phyloP scores from a whole-genome alignment of 2,329 filamentous ascomycete genomes.

The Hortaea sp. region DNA sequence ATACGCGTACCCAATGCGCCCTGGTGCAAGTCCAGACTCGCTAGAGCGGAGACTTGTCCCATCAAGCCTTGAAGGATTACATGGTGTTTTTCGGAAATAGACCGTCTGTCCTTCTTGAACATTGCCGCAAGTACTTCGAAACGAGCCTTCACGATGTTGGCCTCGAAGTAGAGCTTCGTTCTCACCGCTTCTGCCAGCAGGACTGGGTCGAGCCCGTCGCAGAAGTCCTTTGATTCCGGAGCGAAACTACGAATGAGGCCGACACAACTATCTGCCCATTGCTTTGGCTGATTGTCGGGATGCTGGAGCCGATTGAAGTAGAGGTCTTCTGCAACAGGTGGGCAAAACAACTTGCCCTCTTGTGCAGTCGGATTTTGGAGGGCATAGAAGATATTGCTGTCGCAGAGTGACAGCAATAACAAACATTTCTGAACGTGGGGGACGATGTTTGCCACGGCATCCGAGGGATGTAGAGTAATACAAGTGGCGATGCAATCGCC shows the following conservation, averaged over 20 bases:
- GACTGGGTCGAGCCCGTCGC: no score
- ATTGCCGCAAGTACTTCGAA: neutral
- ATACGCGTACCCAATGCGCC: neutral
- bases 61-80: neutral
- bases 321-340: no score
- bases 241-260: no score
- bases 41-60: neutral
- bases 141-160: neutral
- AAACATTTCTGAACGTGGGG: neutral
- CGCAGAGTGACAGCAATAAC: neutral
- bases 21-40: neutral
- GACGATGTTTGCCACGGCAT: conserved; percentile 47
- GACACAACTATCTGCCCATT: no score
- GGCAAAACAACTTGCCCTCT: no score
- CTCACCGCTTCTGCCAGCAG: neutral
- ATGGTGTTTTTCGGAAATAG: neutral
- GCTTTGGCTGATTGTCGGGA: no score
- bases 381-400: conserved; percentile 17
- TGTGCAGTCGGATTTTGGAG: neutral
- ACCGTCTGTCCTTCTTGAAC: neutral
- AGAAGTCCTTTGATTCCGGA: no score
- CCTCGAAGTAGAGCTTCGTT: neutral
- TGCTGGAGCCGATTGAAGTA: no score
- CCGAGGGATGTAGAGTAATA: conserved; percentile 44
- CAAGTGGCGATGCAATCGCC: conserved; percentile 40